A percentile compares a stretch with the other conserved stretches of the same genome.
phyloP scores from a whole-genome alignment of 164 flowering plant genomes.

The Stephania japonica region DNA sequence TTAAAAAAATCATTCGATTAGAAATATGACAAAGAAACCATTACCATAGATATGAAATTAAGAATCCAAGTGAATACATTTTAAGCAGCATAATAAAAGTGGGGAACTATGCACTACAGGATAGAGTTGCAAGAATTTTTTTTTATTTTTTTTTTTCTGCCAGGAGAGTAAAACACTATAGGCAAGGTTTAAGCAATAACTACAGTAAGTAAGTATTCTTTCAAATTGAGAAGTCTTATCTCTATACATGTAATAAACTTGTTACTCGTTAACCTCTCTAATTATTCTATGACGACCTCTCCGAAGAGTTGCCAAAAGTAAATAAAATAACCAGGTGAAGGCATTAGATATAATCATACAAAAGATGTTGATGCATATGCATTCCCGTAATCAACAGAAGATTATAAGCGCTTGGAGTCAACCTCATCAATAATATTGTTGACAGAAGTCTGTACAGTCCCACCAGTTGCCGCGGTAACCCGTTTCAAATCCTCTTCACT shows the following conservation, averaged over 20 bases:
- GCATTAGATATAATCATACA: too few relatives aligned
- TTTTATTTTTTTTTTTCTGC: neutral
- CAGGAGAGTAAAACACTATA: neutral
- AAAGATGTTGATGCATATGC: too few relatives aligned
- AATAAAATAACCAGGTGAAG: too few relatives aligned
- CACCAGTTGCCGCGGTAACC: conserved; percentile 97
- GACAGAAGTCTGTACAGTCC: conserved; percentile 93
- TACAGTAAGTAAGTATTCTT: too few relatives aligned
- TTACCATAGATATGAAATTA: neutral
- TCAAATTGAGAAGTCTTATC: too few relatives aligned
- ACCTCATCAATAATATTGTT: conserved; percentile 95
- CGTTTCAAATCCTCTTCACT: conserved; percentile 91
- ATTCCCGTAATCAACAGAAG: neutral
- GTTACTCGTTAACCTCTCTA: too few relatives aligned
- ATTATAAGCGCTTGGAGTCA: neutral
- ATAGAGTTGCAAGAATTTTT: neutral
- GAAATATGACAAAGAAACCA: neutral
- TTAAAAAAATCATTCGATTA: neutral
- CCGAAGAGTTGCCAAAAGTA: too few relatives aligned
- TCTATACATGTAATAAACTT: too few relatives aligned
- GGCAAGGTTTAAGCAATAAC: neutral
- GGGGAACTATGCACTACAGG: neutral
- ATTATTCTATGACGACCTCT: too few relatives aligned
- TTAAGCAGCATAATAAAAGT: neutral
- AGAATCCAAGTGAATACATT: neutral